Evolutionary conservation across 148 eudicot genomes (phyloP).

Genomic region (Nyssa sinensis): DNA sequence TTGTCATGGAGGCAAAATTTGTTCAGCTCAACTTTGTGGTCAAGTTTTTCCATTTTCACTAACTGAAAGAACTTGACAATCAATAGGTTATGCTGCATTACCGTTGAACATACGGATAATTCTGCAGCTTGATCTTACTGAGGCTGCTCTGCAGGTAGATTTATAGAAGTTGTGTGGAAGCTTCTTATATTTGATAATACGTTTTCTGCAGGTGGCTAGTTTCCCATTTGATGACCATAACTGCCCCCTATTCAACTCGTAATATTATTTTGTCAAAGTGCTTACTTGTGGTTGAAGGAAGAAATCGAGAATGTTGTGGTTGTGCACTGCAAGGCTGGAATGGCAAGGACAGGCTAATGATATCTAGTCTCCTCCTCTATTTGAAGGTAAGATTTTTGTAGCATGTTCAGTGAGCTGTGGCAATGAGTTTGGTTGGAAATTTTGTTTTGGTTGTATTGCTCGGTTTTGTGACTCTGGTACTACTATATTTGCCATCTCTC

Average conservation of each 20-base stretch:
- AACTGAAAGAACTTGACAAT: too few relatives aligned
- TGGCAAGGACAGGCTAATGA: slow-evolving; percentile 99
- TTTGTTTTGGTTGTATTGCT: too few relatives aligned
- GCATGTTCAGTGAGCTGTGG: not conserved
- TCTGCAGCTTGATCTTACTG: not conserved
- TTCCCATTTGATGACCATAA: slow-evolving; percentile 99
- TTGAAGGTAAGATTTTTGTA: slow-evolving; percentile 59
- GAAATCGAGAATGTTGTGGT: slow-evolving; percentile 98
- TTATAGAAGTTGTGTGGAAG: not conserved
- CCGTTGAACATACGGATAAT: not conserved
- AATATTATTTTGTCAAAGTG: slow-evolving; percentile 86
- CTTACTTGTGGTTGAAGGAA: slow-evolving; percentile 97
- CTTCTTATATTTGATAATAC: not conserved
- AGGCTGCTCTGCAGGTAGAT: not conserved
- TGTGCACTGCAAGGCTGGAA: slow-evolving; percentile 99
- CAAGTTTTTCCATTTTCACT: too few relatives aligned
- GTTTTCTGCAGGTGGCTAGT: slow-evolving; percentile 75
- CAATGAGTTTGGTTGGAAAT: not conserved
- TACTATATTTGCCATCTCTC: too few relatives aligned
- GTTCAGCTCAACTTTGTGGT: too few relatives aligned
- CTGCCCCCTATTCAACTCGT: slow-evolving; percentile 96
- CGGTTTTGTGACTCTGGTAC: too few relatives aligned
- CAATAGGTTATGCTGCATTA: not conserved
- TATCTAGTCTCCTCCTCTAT: slow-evolving; percentile 86
- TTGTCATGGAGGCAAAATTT: too few relatives aligned